These are phyloP conservation scores for Quercus dentata DNA, from an alignment of 306 rosid species.

Conservation along the genomic window DNA sequence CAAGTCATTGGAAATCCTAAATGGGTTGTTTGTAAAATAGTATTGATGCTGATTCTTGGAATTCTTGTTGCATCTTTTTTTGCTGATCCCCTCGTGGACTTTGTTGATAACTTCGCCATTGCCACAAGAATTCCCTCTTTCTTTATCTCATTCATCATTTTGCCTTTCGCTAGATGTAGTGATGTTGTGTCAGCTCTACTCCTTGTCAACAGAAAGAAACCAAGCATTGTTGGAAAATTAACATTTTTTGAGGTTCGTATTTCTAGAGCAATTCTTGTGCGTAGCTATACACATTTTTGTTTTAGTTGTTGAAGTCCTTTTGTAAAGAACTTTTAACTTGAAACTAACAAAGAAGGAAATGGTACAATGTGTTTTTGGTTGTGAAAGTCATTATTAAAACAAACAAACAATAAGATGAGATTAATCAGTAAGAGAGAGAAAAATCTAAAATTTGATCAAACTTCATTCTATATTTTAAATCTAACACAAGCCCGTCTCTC, in stretches of 20 bases:
- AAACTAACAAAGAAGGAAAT: too few species aligned
- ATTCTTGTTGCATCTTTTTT: background rate
- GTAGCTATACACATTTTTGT: too few species aligned
- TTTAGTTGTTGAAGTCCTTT: too few species aligned
- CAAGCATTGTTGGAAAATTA: constrained; percentile 7
- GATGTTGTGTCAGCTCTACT: constrained; percentile 18
- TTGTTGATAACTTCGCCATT: constrained; percentile 18
- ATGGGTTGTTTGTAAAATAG: constrained; percentile 4
- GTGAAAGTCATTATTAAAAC: too few species aligned
- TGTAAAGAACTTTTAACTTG: too few species aligned
- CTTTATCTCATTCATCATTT: constrained; percentile 24
- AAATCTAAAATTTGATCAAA: too few species aligned
- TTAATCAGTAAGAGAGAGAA: too few species aligned
- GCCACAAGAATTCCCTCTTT: constrained; percentile 22
- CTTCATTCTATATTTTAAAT: too few species aligned
- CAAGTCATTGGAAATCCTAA: background rate
- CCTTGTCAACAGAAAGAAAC: constrained; percentile 6
- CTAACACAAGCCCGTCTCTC: too few species aligned
- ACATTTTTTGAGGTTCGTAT: constrained; percentile 11
- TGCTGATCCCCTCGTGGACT: constrained; percentile 26
- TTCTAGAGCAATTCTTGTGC: too few species aligned
- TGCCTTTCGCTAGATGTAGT: constrained; percentile 18
- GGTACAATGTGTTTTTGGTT: too few species aligned
- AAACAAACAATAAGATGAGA: too few species aligned
- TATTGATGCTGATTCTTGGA: constrained; percentile 10